Percentiles rank a stretch among this genome's conserved stretches.
Conservation (phyloP, 2,329 filamentous ascomycete genomes). For the Zelopaecilomyces penicillatus region DNA sequence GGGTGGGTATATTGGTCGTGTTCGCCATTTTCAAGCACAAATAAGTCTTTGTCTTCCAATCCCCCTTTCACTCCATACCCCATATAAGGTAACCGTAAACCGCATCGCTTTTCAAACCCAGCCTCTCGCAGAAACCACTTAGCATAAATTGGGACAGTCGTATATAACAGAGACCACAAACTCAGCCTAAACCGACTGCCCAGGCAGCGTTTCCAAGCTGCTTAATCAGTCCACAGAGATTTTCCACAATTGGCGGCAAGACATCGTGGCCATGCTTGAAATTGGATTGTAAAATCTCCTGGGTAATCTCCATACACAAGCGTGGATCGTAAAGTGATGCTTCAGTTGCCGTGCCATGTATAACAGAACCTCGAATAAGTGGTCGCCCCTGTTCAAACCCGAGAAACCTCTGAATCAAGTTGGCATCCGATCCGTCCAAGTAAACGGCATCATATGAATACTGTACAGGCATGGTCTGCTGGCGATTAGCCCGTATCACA, state of each 20-base stretch:
- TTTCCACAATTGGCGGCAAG: constrained; percentile 57
- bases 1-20: too few relatives aligned
- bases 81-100: too few relatives aligned
- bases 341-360: constrained; percentile 17
- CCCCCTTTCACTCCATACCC: too few relatives aligned
- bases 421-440: constrained; percentile 48
- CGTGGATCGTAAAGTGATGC: constrained; percentile 46
- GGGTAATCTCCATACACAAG: constrained; percentile 49
- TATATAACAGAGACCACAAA: neutral
- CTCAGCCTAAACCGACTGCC: constrained; percentile 25
- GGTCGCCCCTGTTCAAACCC: constrained; percentile 45
- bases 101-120: too few relatives aligned
- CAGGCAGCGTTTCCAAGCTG: constrained; percentile 47
- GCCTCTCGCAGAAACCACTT: too few relatives aligned
- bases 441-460: constrained; percentile 34
- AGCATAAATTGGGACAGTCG: too few relatives aligned
- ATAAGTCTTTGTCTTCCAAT: too few relatives aligned
- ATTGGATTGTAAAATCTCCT: constrained; percentile 48
- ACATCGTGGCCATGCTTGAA: constrained; percentile 34
- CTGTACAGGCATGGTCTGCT: constrained; percentile 23
- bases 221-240: constrained; percentile 54
- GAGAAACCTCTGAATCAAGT: constrained; percentile 49
- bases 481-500: constrained; percentile 34
- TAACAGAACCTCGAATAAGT: constrained; percentile 33
- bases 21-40: too few relatives aligned